These are phyloP conservation scores for Exophiala sp. DNA, from an alignment of 2,329 filamentous ascomycete species.

Conservation along the genomic window DNA sequence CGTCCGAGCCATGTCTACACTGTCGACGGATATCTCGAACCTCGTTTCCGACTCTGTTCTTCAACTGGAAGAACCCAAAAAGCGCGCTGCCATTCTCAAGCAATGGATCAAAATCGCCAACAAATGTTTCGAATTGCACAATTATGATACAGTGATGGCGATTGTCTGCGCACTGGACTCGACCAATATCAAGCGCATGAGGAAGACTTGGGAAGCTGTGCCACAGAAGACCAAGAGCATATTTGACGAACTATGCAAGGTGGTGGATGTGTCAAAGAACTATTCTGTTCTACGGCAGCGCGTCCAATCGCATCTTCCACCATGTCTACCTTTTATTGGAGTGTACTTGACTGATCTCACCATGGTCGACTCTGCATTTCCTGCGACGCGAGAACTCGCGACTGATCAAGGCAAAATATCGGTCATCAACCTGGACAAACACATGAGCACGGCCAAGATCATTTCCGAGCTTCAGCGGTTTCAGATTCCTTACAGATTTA, in stretches of 20 bases:
- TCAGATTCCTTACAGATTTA: slow-evolving; percentile 85
- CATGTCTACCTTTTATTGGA: slow-evolving; percentile 91
- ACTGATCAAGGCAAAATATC: slow-evolving; percentile 63
- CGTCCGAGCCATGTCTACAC: slow-evolving; percentile 86
- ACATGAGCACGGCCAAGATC: slow-evolving; percentile 88
- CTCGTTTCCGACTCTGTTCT: slow-evolving; percentile 91
- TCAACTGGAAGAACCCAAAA: slow-evolving; percentile 84
- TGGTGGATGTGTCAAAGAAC: slow-evolving; percentile 87
- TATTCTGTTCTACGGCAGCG: slow-evolving; percentile 80
- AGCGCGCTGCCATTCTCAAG: slow-evolving; percentile 84
- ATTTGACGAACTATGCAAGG: slow-evolving; percentile 73
- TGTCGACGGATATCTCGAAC: slow-evolving; percentile 90
- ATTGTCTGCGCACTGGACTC: slow-evolving; percentile 93
- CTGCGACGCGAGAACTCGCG: slow-evolving; percentile 73
- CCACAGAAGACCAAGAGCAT: slow-evolving; percentile 77
- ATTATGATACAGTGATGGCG: slow-evolving; percentile 95
- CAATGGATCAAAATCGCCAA: slow-evolving; percentile 96
- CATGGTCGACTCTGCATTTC: slow-evolving; percentile 93
- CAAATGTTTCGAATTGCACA: slow-evolving; percentile 82
- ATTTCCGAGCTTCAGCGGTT: slow-evolving; percentile 94
- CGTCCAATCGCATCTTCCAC: slow-evolving; percentile 80
- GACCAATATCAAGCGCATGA: slow-evolving; percentile 82
- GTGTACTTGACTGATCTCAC: slow-evolving; percentile 96
- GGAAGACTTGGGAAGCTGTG: slow-evolving; percentile 87
- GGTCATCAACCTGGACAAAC: slow-evolving; percentile 98